Base-by-base conservation (phyloP, 2,329 filamentous ascomycete genomes). In the Aspergillus pseudonomiae region DNA sequence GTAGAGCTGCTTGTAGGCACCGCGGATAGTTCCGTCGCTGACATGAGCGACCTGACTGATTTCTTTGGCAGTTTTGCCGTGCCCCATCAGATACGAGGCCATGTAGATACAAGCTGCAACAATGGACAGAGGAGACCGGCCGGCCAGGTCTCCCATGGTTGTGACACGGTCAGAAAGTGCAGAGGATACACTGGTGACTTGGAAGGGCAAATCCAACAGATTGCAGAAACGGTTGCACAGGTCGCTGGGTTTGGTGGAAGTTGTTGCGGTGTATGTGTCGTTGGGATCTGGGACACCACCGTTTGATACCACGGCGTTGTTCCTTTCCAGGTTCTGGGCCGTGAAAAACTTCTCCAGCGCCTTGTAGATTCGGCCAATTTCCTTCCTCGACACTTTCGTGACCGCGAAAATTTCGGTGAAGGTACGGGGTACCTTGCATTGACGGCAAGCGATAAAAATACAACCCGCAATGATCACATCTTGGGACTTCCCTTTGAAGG, bases 71-170 rank as follows among this genome's bases (percentile, higher is more conserved):
- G 87, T 84, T 72, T 91, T 91, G 24, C 88, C 84, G 69, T 95
- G 87, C 61, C 90, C 91, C 81, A 97, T 90, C 43, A 98, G 85
- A 73, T 94, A 89, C 34, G 92, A 93, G 4, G 94, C 91, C 88
- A 98, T 95, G 83, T 95, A 99, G 78, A 99, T 97, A 77, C 93
- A 96, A 36, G 95, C 94, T 21, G 94, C 94, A 7, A 96, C 94
- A 65, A 96, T 93, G 1, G 94, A 97, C 56, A 99, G 84, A 24
- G 95, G 95, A 63, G 94, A 98, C 64, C 95, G 92, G 68, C 95
- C 95, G 41, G 94, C 94, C 64, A 98, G 86, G 61, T 93, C 90
- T 63, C 92, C 91, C 65, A 92, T 89, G 56, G 87, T 86, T 28
- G 89, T 89, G 68, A 95, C 92, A 74, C 90, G 88, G 69, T 90